Percentiles rank a stretch among this genome's conserved stretches.
Evolutionary conservation across 176 grass and related monocot species (phyloP).

Genomic region (Saccharum officinarum): DNA sequence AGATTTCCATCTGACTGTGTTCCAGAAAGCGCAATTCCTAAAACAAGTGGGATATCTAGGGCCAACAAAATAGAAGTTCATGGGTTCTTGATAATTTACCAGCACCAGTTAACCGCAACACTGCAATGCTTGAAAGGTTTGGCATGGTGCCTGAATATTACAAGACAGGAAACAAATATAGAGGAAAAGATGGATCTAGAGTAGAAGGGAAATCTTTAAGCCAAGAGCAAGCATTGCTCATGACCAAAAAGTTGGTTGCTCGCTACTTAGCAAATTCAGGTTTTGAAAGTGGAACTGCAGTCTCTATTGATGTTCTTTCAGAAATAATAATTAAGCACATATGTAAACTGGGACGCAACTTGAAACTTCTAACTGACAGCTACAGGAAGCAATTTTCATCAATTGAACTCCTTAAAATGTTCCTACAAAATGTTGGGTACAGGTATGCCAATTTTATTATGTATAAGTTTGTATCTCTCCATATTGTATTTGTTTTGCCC

Average conservation of each 20-base stretch:
- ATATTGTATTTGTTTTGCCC: conserved; percentile 7
- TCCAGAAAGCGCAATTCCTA: conserved; percentile 82
- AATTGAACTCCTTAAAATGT: conserved; percentile 94
- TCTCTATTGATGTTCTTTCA: conserved; percentile 73
- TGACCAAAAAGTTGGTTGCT: conserved; percentile 62
- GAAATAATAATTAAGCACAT: conserved; percentile 78
- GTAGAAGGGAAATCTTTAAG: conserved; percentile 68
- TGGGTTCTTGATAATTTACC: conserved; percentile 96
- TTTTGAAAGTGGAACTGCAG: conserved; percentile 72
- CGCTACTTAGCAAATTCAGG: conserved; percentile 44
- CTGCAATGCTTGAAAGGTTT: conserved; percentile 98
- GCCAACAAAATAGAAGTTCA: conserved; percentile 67
- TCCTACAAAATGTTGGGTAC: conserved; percentile 77
- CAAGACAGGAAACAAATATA: conserved; percentile 94
- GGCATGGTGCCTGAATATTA: conserved; percentile 94
- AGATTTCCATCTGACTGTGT: conserved; percentile 87
- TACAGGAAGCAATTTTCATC: conserved; percentile 94
- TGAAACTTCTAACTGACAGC: conserved; percentile 87
- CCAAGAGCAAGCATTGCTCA: conserved; percentile 70
- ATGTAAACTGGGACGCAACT: conserved; percentile 64
- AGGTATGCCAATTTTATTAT: conserved; percentile 52
- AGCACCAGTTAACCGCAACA: conserved; percentile 67
- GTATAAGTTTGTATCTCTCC: background rate
- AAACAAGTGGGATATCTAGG: conserved; percentile 47
- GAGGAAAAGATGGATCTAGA: conserved; percentile 76